Conservation (phyloP, 139 green algal species). For the Chlorella sp. region DNA sequence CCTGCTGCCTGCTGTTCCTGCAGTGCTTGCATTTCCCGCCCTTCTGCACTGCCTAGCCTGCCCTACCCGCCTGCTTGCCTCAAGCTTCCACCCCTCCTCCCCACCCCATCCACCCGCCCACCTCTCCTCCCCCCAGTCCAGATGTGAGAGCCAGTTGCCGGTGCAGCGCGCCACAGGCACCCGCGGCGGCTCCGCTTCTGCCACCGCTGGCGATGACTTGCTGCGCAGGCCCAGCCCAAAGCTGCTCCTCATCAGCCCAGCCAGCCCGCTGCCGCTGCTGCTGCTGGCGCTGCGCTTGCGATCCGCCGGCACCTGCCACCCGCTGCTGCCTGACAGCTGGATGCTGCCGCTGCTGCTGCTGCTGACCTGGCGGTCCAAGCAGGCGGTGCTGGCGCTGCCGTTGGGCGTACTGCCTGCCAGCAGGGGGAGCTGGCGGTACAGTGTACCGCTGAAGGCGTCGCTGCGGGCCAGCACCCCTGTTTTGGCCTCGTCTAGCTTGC, state of each 20-base stretch:
- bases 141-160: slow-evolving; percentile 85
- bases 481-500: slow-evolving; percentile 48
- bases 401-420: not conserved
- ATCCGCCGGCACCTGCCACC: slow-evolving; percentile 1
- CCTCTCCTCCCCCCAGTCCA: slow-evolving; percentile 71
- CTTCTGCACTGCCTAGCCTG: no score
- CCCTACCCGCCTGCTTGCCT: no score
- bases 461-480: slow-evolving; percentile 55
- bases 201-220: slow-evolving; percentile 5
- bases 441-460: slow-evolving; percentile 69
- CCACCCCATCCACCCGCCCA: slow-evolving; percentile 17
- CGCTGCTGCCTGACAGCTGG: no score
- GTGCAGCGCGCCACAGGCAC: slow-evolving; percentile 38
- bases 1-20: no score
- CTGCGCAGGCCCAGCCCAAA: slow-evolving; percentile 13
- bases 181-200: not conserved
- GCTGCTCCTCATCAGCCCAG: not conserved
- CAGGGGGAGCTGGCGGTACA: slow-evolving; percentile 40
- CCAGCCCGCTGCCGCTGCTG: not conserved
- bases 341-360: not conserved
- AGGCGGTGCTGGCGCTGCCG: not conserved
- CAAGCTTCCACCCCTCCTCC: not conserved
- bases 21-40: no score
- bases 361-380: not conserved
- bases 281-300: not conserved